Conservation (phyloP, 495 filamentous ascomycete genomes). For the Trichoderma reesei region DNA sequence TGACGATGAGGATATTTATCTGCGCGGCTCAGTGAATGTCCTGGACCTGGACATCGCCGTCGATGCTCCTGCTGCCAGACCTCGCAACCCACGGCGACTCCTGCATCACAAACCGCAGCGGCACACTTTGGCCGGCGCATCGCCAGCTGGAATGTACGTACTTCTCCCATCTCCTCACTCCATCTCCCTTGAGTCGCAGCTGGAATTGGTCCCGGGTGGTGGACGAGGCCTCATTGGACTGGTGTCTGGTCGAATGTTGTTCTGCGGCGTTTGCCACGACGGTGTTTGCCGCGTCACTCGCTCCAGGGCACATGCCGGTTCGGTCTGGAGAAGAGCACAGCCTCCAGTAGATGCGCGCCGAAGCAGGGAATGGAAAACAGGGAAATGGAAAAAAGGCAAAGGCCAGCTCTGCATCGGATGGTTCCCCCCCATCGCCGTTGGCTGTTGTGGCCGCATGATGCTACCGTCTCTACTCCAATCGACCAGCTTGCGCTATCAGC, state of each 20-base stretch:
- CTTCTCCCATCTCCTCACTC: neutral
- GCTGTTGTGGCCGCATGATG: neutral
- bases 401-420: neutral
- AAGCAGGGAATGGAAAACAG: neutral
- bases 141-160: neutral
- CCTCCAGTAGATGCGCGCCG: constrained; percentile 3
- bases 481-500: neutral
- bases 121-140: too few relatives aligned
- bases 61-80: neutral
- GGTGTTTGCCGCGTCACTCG: neutral
- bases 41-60: neutral
- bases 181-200: neutral
- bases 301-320: neutral
- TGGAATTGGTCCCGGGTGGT: neutral
- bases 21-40: neutral
- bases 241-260: neutral
- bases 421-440: neutral
- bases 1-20: neutral
- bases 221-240: too few relatives aligned
- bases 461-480: neutral
- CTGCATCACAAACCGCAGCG: neutral
- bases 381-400: neutral
- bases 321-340: neutral
- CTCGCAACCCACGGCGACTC: neutral
- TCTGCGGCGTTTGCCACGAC: neutral